Evolutionary conservation across 306 rosid species (phyloP).

Genomic region (Quercus variabilis): DNA sequence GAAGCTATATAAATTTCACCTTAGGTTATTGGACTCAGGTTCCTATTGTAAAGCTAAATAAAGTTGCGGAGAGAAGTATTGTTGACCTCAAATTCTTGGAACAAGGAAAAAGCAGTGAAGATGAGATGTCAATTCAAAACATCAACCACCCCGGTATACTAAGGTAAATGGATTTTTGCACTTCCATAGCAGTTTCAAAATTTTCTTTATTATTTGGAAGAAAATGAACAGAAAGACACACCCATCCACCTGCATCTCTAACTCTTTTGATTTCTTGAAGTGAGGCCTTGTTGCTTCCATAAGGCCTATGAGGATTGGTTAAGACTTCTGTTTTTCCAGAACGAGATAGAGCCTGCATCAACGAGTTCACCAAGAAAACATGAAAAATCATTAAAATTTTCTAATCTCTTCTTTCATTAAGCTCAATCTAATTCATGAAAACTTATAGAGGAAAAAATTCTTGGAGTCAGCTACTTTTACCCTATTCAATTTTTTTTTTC

Average conservation of each 20-base stretch:
- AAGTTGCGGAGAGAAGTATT: background rate
- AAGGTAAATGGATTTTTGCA: background rate
- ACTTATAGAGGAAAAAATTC: background rate
- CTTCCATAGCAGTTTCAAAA: background rate
- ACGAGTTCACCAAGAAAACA: constrained; percentile 17
- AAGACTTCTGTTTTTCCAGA: constrained; percentile 76
- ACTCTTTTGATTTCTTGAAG: constrained; percentile 91
- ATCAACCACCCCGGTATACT: background rate
- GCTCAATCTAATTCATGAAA: background rate
- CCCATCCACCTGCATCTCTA: constrained; percentile 99
- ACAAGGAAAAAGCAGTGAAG: background rate
- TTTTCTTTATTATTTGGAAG: background rate
- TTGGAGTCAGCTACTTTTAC: background rate
- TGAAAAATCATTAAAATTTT: background rate
- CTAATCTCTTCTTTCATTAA: background rate
- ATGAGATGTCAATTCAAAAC: background rate
- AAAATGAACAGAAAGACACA: constrained; percentile 72
- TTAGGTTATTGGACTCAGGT: background rate
- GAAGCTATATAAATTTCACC: background rate
- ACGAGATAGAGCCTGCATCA: constrained; percentile 75
- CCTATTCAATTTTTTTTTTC: background rate
- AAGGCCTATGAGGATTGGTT: constrained; percentile 89
- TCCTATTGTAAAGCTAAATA: background rate
- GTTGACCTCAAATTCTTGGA: background rate
- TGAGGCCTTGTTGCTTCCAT: constrained; percentile 74